Evolutionary conservation across 2,329 filamentous ascomycete genomes (phyloP).

Genomic region (Colletotrichum plurivorum): DNA sequence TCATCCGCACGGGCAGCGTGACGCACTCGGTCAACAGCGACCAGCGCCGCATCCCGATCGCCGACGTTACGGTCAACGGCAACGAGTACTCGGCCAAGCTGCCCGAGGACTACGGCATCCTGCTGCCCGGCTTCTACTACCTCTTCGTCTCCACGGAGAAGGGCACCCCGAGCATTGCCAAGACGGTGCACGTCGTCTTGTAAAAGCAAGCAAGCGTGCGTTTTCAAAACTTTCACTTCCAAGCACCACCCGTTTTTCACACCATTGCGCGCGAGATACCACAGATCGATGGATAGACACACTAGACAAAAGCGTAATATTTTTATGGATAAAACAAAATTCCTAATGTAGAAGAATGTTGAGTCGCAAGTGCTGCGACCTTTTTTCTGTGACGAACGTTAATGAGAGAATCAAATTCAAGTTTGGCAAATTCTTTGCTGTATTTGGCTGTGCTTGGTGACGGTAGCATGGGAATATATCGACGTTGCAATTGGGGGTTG

Average conservation of each 20-base stretch:
- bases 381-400: conserved; percentile 19
- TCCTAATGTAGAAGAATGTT: conserved; percentile 18
- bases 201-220: conserved; percentile 6
- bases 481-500: not conserved
- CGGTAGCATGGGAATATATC: not conserved
- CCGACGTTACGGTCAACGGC: conserved; percentile 43
- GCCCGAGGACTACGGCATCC: conserved; percentile 63
- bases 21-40: conserved; percentile 73
- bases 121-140: conserved; percentile 68
- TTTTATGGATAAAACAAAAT: not conserved
- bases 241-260: not conserved
- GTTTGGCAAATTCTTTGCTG: not conserved
- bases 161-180: conserved; percentile 62
- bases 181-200: conserved; percentile 52
- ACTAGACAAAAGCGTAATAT: conserved; percentile 27
- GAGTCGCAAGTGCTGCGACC: conserved; percentile 2
- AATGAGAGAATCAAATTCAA: conserved; percentile 17
- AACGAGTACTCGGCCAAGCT: conserved; percentile 56
- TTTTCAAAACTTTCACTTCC: not conserved
- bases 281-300: conserved; percentile 3
- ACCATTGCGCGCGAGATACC: not conserved
- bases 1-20: conserved; percentile 63
- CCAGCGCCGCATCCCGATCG: conserved; percentile 66
- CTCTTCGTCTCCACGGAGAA: conserved; percentile 63
- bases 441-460: not conserved